Percentiles rank a stretch among this genome's conserved stretches.
phyloP scores from a whole-genome alignment of 306 rosid species.

The Citrullus mucosospermus region DNA sequence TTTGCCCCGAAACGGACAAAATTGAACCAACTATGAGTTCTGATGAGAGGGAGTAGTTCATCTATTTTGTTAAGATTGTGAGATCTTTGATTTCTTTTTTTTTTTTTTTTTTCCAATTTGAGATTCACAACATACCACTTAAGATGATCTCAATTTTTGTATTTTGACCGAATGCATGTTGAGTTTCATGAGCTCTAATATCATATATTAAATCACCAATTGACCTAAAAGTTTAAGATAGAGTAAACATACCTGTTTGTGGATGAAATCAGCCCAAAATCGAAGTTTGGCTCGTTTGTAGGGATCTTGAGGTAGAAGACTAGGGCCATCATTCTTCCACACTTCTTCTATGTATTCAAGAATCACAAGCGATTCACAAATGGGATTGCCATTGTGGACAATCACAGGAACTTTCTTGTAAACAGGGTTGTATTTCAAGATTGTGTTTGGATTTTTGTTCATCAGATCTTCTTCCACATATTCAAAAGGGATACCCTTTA shows the following conservation, averaged over 20 bases:
- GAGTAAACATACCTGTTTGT: conserved; percentile 4
- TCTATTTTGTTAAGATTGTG: too few relatives aligned
- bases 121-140: too few relatives aligned
- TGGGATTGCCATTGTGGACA: conserved; percentile 20
- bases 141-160: too few relatives aligned
- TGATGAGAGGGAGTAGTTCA: too few relatives aligned
- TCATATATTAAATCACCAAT: too few relatives aligned
- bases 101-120: too few relatives aligned
- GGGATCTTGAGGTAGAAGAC: conserved; percentile 14
- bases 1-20: too few relatives aligned
- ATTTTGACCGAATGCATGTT: too few relatives aligned
- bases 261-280: conserved; percentile 17
- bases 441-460: conserved; percentile 10
- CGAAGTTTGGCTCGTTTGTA: conserved; percentile 15
- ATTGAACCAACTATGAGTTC: too few relatives aligned
- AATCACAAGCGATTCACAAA: conserved; percentile 16
- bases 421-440: conserved; percentile 13
- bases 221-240: too few relatives aligned
- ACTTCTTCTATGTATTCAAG: conserved; percentile 22
- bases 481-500: conserved; percentile 17
- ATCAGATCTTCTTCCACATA: conserved; percentile 16
- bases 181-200: too few relatives aligned
- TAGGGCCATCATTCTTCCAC: conserved; percentile 9
- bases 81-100: too few relatives aligned
- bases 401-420: conserved; percentile 23